A percentile compares a stretch with the other conserved stretches of the same genome.
These are phyloP conservation scores for Sordariomycetes sp. DNA, from an alignment of 2,329 filamentous ascomycete species.

Conservation along the genomic window DNA sequence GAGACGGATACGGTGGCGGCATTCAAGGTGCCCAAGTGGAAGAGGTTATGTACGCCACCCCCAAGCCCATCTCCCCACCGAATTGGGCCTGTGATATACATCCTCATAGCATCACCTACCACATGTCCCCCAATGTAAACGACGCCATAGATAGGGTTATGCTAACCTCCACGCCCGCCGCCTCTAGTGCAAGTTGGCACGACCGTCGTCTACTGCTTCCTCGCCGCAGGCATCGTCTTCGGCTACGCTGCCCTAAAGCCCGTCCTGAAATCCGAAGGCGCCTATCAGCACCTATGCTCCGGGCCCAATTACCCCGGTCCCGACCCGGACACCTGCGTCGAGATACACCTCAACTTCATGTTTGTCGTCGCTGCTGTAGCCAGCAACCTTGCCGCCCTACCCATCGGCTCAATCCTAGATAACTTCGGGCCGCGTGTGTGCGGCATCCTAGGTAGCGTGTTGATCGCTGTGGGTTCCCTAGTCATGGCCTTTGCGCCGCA, in stretches of 20 bases:
- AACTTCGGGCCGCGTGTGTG: conserved; percentile 69
- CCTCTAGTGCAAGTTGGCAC: conserved; percentile 23
- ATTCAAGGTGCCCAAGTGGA: conserved; percentile 44
- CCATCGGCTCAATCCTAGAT: conserved; percentile 78
- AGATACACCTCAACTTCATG: conserved; percentile 73
- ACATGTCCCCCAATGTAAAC: neutral
- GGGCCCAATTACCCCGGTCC: conserved; percentile 13
- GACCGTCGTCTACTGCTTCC: conserved; percentile 26
- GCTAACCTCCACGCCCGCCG: neutral
- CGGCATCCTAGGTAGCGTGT: conserved; percentile 58
- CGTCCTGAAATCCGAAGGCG: conserved; percentile 61
- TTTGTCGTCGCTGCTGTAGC: conserved; percentile 83
- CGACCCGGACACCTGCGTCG: conserved; percentile 32
- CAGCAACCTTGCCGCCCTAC: conserved; percentile 78
- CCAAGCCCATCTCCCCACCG: neutral
- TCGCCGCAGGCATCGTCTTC: conserved; percentile 60
- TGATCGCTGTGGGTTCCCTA: conserved; percentile 58
- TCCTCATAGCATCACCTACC: neutral
- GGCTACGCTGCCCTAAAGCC: conserved; percentile 81
- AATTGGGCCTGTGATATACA: neutral
- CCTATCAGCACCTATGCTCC: conserved; percentile 55
- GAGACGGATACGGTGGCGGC: conserved; percentile 32
- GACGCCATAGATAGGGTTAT: neutral
- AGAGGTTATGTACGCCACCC: conserved; percentile 33
- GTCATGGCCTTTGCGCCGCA: conserved; percentile 58